These are phyloP conservation scores for Phialophora tarda DNA, from an alignment of 2,329 filamentous ascomycete species.

Conservation along the genomic window DNA sequence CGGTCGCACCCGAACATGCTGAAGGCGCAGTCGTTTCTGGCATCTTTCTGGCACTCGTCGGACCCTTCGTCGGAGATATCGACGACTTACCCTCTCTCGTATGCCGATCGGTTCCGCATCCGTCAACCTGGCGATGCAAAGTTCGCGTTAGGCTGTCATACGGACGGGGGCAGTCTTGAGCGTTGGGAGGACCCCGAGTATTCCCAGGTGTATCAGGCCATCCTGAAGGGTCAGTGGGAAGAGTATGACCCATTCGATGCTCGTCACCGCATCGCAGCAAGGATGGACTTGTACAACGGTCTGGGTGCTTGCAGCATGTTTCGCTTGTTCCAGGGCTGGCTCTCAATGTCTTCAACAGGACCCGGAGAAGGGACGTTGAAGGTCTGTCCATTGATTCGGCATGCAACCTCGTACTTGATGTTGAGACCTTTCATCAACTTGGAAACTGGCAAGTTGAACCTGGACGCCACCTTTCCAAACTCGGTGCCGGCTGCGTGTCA, in stretches of 20 bases:
- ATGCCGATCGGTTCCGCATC: slow-evolving; percentile 75
- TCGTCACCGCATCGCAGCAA: slow-evolving; percentile 68
- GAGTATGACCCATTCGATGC: slow-evolving; percentile 82
- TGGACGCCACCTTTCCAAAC: slow-evolving; percentile 67
- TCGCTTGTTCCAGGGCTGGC: slow-evolving; percentile 88
- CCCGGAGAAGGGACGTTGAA: slow-evolving; percentile 79
- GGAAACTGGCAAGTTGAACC: slow-evolving; percentile 49
- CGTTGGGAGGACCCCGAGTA: slow-evolving; percentile 76
- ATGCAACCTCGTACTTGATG: slow-evolving; percentile 79
- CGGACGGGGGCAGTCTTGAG: slow-evolving; percentile 76
- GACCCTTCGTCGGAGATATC: slow-evolving; percentile 49
- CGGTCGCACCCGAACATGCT: slow-evolving; percentile 71
- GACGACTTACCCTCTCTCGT: slow-evolving; percentile 67
- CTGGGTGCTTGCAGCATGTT: slow-evolving; percentile 84
- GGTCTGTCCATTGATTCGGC: slow-evolving; percentile 77
- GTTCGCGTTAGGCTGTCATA: slow-evolving; percentile 74
- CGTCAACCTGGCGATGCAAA: slow-evolving; percentile 71
- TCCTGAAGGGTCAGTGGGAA: slow-evolving; percentile 80
- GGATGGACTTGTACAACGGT: slow-evolving; percentile 78
- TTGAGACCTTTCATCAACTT: slow-evolving; percentile 82
- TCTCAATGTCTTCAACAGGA: slow-evolving; percentile 74
- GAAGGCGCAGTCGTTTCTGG: slow-evolving; percentile 65
- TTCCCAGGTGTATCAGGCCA: slow-evolving; percentile 71
- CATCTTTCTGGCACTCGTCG: slow-evolving; percentile 67
- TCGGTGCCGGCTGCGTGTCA: slow-evolving; percentile 71